These are phyloP conservation scores for Castanopsis chinensis DNA, from an alignment of 306 rosid genomes.

Conservation along the genomic window DNA sequence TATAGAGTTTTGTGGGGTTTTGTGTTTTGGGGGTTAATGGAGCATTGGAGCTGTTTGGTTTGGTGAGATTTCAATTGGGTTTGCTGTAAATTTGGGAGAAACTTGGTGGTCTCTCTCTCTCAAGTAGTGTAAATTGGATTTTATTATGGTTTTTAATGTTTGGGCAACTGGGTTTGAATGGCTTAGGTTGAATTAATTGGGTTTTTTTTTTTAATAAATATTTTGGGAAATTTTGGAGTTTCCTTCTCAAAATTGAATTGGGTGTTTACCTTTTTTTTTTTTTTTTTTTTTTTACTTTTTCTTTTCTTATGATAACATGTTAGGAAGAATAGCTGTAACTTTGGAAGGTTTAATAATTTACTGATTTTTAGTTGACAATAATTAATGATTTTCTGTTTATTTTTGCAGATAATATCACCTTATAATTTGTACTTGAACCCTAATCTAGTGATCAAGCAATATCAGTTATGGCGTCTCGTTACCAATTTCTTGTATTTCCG, in stretches of 20 bases:
- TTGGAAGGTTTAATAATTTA: background rate
- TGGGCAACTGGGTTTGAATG: background rate
- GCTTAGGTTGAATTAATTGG: conserved; percentile 5
- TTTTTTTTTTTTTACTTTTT: background rate
- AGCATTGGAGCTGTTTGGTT: background rate
- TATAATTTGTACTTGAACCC: conserved; percentile 88
- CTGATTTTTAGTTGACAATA: conserved; percentile 6
- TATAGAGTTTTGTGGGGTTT: background rate
- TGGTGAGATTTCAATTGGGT: background rate
- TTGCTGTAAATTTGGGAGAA: background rate
- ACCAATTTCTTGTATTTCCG: conserved; percentile 92
- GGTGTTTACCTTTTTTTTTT: background rate
- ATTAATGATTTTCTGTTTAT: background rate
- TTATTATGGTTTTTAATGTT: background rate
- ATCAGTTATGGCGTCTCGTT: conserved; percentile 89
- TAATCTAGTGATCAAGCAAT: conserved; percentile 72
- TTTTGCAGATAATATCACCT: conserved; percentile 86
- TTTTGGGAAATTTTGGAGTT: background rate
- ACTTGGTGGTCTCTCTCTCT: background rate
- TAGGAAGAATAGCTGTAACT: conserved; percentile 1
- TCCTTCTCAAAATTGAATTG: background rate
- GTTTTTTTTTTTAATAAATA: background rate
- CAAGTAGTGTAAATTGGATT: background rate
- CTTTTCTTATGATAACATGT: background rate
- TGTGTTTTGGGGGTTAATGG: too few relatives aligned